A percentile compares a stretch with the other conserved stretches of the same genome.
Conservation (phyloP, 805 yeast genomes). For the Schwanniomyces polymorphus region DNA sequence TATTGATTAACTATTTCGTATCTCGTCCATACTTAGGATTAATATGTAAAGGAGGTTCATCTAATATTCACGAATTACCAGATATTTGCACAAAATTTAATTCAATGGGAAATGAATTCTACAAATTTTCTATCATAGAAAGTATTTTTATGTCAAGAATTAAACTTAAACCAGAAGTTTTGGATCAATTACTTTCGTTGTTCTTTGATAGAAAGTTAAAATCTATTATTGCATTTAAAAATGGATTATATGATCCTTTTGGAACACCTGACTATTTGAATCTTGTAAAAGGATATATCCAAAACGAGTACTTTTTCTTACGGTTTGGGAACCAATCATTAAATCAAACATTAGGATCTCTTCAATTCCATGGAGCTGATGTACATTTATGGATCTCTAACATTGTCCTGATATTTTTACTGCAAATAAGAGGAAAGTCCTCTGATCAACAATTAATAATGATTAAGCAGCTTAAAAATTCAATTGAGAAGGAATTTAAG, state of each 20-base stretch:
- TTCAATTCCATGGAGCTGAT: constrained; percentile 10
- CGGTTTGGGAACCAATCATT: constrained; percentile 14
- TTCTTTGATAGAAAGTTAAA: constrained; percentile 14
- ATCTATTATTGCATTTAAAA: constrained; percentile 8
- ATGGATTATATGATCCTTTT: constrained; percentile 12
- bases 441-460: not conserved
- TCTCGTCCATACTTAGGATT: constrained; percentile 12
- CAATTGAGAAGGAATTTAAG: not conserved
- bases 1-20: constrained; percentile 11
- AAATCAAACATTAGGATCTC: constrained; percentile 19
- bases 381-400: constrained; percentile 10
- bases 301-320: constrained; percentile 9
- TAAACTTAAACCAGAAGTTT: not conserved
- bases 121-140: constrained; percentile 8
- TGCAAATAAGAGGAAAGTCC: not conserved
- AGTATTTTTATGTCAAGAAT: not conserved
- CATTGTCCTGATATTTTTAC: constrained; percentile 2
- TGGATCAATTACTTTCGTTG: constrained; percentile 3
- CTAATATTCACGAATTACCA: constrained; percentile 4
- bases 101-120: constrained; percentile 14
- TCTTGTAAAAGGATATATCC: constrained; percentile 3
- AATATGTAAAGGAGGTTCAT: not conserved
- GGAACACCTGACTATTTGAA: constrained; percentile 2
- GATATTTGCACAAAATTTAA: constrained; percentile 16
- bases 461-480: not conserved